Percentiles rank a stretch among this genome's conserved stretches.
These are phyloP conservation scores for Niebla homalea DNA, from an alignment of 495 filamentous ascomycete genomes.

Conservation along the genomic window DNA sequence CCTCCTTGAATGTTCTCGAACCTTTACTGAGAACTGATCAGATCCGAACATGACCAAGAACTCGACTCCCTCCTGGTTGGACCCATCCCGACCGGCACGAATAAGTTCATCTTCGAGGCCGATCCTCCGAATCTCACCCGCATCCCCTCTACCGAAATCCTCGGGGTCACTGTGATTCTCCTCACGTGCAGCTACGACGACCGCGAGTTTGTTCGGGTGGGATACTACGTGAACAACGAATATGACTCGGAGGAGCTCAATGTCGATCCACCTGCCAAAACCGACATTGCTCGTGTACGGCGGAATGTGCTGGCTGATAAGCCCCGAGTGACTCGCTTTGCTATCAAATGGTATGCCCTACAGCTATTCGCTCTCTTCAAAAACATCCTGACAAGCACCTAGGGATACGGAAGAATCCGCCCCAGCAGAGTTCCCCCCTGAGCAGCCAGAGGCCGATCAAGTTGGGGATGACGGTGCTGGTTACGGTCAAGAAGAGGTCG, in stretches of 20 bases:
- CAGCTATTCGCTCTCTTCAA: neutral
- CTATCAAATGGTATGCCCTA: constrained; percentile 83
- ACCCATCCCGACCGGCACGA: constrained; percentile 89
- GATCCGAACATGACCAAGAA: constrained; percentile 93
- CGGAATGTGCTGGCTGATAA: constrained; percentile 93
- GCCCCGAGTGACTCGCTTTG: constrained; percentile 90
- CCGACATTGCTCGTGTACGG: constrained; percentile 77
- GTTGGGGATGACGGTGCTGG: constrained; percentile 68
- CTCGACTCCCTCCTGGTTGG: constrained; percentile 94
- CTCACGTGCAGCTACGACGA: constrained; percentile 93
- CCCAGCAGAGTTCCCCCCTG: constrained; percentile 88
- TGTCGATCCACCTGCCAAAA: constrained; percentile 79
- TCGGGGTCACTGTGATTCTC: constrained; percentile 93
- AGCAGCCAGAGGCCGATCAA: constrained; percentile 88
- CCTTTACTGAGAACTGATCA: constrained; percentile 19
- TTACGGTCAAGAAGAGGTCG: constrained; percentile 68
- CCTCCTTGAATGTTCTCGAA: neutral
- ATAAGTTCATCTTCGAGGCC: constrained; percentile 97
- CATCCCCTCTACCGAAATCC: constrained; percentile 86
- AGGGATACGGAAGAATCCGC: constrained; percentile 97
- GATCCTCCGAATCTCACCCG: constrained; percentile 76
- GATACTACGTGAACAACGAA: constrained; percentile 98
- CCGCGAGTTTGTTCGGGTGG: constrained; percentile 93
- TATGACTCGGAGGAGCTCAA: constrained; percentile 84
- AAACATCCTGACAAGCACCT: neutral